Base-by-base conservation (phyloP, 2,329 filamentous ascomycete species). In the Fusarium graminum region DNA sequence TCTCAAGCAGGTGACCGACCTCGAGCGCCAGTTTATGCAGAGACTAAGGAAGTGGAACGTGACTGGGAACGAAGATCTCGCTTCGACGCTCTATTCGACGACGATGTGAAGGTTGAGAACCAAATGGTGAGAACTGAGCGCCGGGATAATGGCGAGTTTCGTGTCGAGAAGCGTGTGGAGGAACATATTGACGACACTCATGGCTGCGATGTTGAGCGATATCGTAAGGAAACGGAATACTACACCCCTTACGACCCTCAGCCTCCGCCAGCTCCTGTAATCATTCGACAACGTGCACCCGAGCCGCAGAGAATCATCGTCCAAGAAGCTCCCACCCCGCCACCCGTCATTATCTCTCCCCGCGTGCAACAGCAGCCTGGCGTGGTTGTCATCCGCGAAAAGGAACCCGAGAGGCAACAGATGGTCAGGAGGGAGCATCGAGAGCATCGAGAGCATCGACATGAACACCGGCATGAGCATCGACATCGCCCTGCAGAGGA, bases 201-300 rank as follows among this genome's bases (percentile, higher is more conserved):
- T 22, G 80, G 80, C 42, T 80, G 79, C 55, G 84, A 88, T 17
- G 71, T 88, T 40, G 87, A 89, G 73, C 82, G 82, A 72, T 88
- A 87, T 71, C 84, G 84, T 70, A 85, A 84, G 74, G 87, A 90
- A 73, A 86, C 85, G 4, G 87, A 90, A 67, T 89, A 88, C 74
- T 90, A 85, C 70, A 79, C 83, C 42, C 82, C 83, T 4, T 79
- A 81, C 26, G 80, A 85, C 22, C 83, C 84, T 13, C 76, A 81
- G 11, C 81, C 80, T 6, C 74, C 80, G 3, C 70, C 71, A 34
- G 53, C 69, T 17, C 85, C 85, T 7, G 82, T 88, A 60, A 80
- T 88, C 53, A 86, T 88, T 64, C 85, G 85, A 50, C 83, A 86
- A 69, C 81, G 82, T 49, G 80, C 82, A 2, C 80, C 82, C 4